These are phyloP conservation scores for Amanita polypyramis DNA, from an alignment of 768 basidiomycete genomes.

Conservation along the genomic window DNA sequence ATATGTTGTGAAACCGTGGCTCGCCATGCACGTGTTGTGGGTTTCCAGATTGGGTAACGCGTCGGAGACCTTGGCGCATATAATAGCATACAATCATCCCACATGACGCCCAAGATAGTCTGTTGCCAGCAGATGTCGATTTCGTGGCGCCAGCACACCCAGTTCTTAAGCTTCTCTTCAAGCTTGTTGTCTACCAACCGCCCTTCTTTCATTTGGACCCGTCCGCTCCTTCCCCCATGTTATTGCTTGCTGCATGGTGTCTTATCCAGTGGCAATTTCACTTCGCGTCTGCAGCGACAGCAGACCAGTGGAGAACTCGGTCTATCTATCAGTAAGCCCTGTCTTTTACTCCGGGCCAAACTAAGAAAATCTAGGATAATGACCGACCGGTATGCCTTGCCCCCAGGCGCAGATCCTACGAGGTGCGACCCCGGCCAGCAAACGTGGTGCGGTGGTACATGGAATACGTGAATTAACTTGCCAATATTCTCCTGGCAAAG, in stretches of 20 bases:
- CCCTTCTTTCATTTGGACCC: not conserved
- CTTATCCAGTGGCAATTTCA: constrained; percentile 13
- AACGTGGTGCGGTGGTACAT: constrained; percentile 84
- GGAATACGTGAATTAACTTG: constrained; percentile 46
- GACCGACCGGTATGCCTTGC: constrained; percentile 69
- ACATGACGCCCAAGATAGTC: not conserved
- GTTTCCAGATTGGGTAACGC: too few relatives aligned
- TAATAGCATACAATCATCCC: not conserved
- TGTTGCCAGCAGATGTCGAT: not conserved
- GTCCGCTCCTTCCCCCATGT: constrained; percentile 12
- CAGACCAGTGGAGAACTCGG: constrained; percentile 65
- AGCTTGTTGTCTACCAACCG: not conserved
- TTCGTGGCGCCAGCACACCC: too few relatives aligned
- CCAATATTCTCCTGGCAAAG: not conserved
- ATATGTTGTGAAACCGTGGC: constrained; percentile 38
- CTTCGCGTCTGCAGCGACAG: constrained; percentile 43
- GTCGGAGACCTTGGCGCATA: too few relatives aligned
- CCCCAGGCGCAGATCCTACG: constrained; percentile 36
- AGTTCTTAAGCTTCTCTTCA: too few relatives aligned
- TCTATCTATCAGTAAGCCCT: constrained; percentile 67
- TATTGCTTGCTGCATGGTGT: constrained; percentile 14
- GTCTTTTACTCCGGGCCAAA: not conserved
- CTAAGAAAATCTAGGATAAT: constrained; percentile 35
- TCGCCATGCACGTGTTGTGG: constrained; percentile 1
- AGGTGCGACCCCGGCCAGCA: constrained; percentile 48